Evolutionary conservation across 2,329 filamentous ascomycete genomes (phyloP).

Genomic region (Paraphoma chrysanthemicola): DNA sequence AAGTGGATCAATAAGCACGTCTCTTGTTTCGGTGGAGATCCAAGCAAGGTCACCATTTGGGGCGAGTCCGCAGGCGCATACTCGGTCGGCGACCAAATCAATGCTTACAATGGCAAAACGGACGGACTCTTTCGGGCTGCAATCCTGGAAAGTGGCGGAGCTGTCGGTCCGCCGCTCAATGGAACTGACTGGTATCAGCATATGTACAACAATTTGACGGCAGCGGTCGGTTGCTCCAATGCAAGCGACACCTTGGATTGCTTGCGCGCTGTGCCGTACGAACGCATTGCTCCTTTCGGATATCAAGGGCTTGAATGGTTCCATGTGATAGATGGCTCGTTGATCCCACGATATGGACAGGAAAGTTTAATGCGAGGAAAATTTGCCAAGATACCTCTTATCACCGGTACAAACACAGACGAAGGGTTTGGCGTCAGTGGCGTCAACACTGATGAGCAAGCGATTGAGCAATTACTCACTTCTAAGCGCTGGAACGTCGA

Average conservation of each 20-base stretch:
- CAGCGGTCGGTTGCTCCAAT: slow-evolving; percentile 29
- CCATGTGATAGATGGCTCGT: slow-evolving; percentile 36
- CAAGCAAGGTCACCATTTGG: slow-evolving; percentile 65
- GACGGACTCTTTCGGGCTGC: slow-evolving; percentile 52
- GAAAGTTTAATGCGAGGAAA: slow-evolving; percentile 51
- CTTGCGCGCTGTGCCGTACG: slow-evolving; percentile 33
- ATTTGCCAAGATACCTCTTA: slow-evolving; percentile 68
- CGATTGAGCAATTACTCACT: slow-evolving; percentile 35
- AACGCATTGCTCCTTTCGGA: slow-evolving; percentile 34
- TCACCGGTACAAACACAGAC: slow-evolving; percentile 69
- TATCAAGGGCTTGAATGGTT: slow-evolving; percentile 40
- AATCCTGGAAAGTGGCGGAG: slow-evolving; percentile 47
- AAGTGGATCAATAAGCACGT: slow-evolving; percentile 69
- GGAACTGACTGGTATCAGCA: slow-evolving; percentile 41
- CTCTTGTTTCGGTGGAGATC: slow-evolving; percentile 58
- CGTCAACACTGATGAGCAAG: slow-evolving; percentile 52
- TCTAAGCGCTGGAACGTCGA: slow-evolving; percentile 41
- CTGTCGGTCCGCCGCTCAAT: slow-evolving; percentile 40
- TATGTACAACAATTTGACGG: slow-evolving; percentile 39
- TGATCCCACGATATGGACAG: slow-evolving; percentile 43
- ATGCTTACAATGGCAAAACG: slow-evolving; percentile 46
- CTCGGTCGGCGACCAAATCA: slow-evolving; percentile 56
- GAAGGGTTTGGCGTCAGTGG: slow-evolving; percentile 66
- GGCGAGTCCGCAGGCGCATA: slow-evolving; percentile 68
- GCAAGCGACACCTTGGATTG: slow-evolving; percentile 34